Conservation (phyloP, 441 rosid species). For the Arabidopsis lyrata region DNA sequence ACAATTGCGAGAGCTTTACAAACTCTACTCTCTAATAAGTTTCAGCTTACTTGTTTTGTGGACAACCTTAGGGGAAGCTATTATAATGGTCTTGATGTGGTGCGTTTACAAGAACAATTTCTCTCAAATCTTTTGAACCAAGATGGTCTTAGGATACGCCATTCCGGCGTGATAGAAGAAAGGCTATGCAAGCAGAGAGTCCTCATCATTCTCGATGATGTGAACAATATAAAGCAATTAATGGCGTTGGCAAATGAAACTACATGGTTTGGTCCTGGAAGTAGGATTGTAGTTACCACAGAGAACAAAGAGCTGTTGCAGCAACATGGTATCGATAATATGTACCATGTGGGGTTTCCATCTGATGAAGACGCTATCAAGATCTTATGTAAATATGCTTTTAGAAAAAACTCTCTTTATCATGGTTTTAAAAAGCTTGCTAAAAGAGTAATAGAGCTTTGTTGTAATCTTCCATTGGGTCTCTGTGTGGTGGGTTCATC, state of each 20-base stretch:
- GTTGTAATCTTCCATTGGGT: slow-evolving; percentile 1
- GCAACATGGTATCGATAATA: background rate
- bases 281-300: slow-evolving; percentile 24
- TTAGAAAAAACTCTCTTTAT: rapidly evolving
- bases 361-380: background rate
- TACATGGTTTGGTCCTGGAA: slow-evolving; percentile 17
- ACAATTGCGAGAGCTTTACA: no score
- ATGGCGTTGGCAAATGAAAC: background rate
- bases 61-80: no score
- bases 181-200: no score
- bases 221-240: no score
- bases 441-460: background rate
- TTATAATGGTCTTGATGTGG: no score
- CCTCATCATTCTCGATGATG: no score
- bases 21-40: no score
- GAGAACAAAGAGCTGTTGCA: slow-evolving; percentile 15
- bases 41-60: no score
- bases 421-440: background rate
- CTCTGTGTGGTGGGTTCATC: slow-evolving; percentile 42
- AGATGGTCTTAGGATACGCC: background rate
- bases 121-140: background rate
- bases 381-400: slow-evolving; percentile 5
- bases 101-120: background rate
- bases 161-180: background rate
- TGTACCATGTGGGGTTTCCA: background rate